Percentiles rank a stretch among this genome's conserved stretches.
Conservation (phyloP, 176 grass and related monocot genomes). For the Secale cereale region DNA sequence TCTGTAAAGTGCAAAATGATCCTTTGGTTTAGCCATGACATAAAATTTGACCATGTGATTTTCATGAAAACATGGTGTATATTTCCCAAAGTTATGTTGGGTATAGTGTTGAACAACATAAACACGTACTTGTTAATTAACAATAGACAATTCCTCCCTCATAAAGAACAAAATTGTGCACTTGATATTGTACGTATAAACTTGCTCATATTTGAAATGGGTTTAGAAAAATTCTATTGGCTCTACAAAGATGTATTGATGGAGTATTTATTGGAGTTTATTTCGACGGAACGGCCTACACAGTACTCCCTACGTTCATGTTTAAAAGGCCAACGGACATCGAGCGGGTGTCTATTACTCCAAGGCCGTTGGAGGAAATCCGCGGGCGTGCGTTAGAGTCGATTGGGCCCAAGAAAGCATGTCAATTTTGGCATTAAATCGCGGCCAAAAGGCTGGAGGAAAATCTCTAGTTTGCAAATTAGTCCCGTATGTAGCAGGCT, state of each 20-base stretch:
- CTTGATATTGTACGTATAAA: neutral
- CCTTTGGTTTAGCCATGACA: neutral
- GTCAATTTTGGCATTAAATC: neutral
- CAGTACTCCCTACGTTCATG: neutral
- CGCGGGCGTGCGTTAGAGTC: neutral
- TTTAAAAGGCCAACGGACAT: neutral
- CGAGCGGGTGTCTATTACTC: neutral
- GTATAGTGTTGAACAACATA: neutral
- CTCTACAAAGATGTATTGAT: neutral
- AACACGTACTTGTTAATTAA: neutral
- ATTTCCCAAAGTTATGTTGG: neutral
- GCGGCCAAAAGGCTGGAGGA: neutral
- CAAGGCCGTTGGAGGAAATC: neutral
- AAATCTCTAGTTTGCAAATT: neutral
- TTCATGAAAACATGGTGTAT: neutral
- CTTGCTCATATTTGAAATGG: neutral
- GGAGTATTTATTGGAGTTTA: too few relatives aligned
- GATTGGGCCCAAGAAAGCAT: neutral
- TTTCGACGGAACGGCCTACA: neutral
- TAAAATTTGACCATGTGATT: neutral
- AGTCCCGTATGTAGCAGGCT: neutral
- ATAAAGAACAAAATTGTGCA: neutral
- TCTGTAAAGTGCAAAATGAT: neutral
- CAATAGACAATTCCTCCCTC: neutral
- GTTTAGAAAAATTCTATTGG: neutral